Evolutionary conservation across 768 basidiomycete species (phyloP).

Genomic region (Tylopilus plumbeoviolaceoides): DNA sequence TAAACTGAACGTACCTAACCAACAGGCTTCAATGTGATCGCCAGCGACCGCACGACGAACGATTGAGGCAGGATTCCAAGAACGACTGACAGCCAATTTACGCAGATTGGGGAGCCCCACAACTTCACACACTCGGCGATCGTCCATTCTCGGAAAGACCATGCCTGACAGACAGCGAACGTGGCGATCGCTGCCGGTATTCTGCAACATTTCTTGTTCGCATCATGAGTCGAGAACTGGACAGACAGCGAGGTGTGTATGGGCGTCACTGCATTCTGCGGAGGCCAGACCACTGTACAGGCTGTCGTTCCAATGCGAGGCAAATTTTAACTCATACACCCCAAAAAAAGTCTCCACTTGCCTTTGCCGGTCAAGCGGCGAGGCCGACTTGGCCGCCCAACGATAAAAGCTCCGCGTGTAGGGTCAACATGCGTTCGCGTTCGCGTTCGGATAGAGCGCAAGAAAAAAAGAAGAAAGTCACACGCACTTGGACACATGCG

Average conservation of each 20-base stretch:
- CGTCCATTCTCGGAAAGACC: neutral
- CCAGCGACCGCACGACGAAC: neutral
- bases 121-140: slow-evolving; percentile 7
- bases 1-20: slow-evolving; percentile 16
- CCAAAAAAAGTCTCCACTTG: slow-evolving; percentile 6
- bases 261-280: neutral
- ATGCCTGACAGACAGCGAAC: neutral
- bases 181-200: neutral
- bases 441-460: slow-evolving; percentile 17
- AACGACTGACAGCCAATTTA: slow-evolving; percentile 9
- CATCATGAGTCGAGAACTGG: neutral
- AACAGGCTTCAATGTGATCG: slow-evolving; percentile 3
- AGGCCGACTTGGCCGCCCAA: neutral
- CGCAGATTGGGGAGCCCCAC: neutral
- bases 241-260: neutral
- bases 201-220: neutral
- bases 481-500: neutral
- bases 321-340: neutral
- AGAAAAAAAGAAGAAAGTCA: neutral
- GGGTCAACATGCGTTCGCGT: neutral
- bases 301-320: neutral
- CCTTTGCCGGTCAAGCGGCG: slow-evolving; percentile 13
- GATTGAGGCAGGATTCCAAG: neutral
- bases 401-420: slow-evolving; percentile 3
- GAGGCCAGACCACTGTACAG: neutral